Base-by-base conservation (phyloP, 169 alveolate species). In the Babesia ovis region DNA sequence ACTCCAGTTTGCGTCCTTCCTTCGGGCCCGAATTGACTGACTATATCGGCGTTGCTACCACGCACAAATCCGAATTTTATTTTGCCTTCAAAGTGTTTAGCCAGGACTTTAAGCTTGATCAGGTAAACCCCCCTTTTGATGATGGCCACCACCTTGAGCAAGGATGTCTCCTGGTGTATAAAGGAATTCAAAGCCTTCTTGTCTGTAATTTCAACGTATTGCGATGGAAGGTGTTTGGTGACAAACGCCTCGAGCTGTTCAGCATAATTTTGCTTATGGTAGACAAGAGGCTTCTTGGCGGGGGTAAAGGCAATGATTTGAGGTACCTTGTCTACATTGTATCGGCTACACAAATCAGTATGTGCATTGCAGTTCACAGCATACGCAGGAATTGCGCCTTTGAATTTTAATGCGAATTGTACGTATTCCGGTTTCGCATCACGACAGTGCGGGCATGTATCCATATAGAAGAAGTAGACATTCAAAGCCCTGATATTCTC, bases 381-480 rank as follows among this genome's bases (percentile, higher is more conserved):
- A 23, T 73, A 77, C 34, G 73, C 55, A n/a, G 61, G 77, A n/a
- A 87, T 31, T 18, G 84, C 89, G 6, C 91, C 93, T 50, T 87
- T 85, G 74, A 50, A 87, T 34, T 87, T 87, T 37, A 86, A 79
- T 12, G 84, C 69, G 31, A 85, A 73, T 18, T 79, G 84, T n/a
- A 80, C 68, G 69, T 73, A 82, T 32, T 55, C 70, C 29, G 66
- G 59, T 39, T 80, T 79, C 50, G 72, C 86, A 14, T 74, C 55
- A 39, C 51, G 62, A 58, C 95, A 91, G 60, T 85, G 92, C 6
- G 91, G 83, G 85, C 94, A 85, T 18, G 86, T 77, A 27, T 88
- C 89, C 43, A 89, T 84, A 79, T 86, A 91, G 61, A 90, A 91
- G 37, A 86, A 81, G 35, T 85, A 81, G 29, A 91, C 45, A 74